Evolutionary conservation across 805 yeast genomes (phyloP).

Genomic region (Candida ulmi): DNA sequence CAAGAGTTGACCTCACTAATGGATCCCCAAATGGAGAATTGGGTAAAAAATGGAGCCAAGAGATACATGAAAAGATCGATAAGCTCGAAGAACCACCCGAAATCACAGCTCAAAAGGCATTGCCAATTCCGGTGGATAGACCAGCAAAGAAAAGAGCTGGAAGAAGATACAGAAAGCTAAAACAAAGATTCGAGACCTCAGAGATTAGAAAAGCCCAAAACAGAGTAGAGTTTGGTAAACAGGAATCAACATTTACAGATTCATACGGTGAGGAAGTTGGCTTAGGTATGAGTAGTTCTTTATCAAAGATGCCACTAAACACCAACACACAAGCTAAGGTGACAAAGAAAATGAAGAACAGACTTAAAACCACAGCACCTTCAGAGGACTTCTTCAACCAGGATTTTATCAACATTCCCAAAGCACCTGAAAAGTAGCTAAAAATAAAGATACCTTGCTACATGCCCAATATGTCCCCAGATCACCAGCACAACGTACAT

Average conservation of each 20-base stretch:
- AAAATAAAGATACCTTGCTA: too few relatives aligned
- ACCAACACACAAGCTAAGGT: slow-evolving; percentile 50
- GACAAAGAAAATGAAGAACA: slow-evolving; percentile 52
- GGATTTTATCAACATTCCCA: slow-evolving; percentile 15
- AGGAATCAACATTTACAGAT: slow-evolving; percentile 57
- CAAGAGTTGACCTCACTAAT: slow-evolving; percentile 66
- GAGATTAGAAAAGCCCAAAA: slow-evolving; percentile 81
- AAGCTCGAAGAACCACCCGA: slow-evolving; percentile 79
- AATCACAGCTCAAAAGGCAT: slow-evolving; percentile 48
- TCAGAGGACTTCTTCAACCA: slow-evolving; percentile 15
- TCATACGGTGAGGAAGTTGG: slow-evolving; percentile 80
- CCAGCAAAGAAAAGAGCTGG: slow-evolving; percentile 88
- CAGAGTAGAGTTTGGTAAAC: slow-evolving; percentile 74
- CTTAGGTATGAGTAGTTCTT: slow-evolving; percentile 53
- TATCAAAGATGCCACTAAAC: slow-evolving; percentile 27
- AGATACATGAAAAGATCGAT: slow-evolving; percentile 58
- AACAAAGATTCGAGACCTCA: slow-evolving; percentile 75
- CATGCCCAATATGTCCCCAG: too few relatives aligned
- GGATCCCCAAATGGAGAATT: slow-evolving; percentile 37
- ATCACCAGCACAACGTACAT: too few relatives aligned
- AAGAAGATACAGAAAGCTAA: slow-evolving; percentile 67
- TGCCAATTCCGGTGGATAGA: slow-evolving; percentile 66
- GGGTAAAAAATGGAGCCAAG: slow-evolving; percentile 56
- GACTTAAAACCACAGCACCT: slow-evolving; percentile 28
- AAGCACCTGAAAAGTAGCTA: too few relatives aligned